Evolutionary conservation across 192 early-diverging fungal species (phyloP).

Genomic region (Tieghemiomyces parasiticus): DNA sequence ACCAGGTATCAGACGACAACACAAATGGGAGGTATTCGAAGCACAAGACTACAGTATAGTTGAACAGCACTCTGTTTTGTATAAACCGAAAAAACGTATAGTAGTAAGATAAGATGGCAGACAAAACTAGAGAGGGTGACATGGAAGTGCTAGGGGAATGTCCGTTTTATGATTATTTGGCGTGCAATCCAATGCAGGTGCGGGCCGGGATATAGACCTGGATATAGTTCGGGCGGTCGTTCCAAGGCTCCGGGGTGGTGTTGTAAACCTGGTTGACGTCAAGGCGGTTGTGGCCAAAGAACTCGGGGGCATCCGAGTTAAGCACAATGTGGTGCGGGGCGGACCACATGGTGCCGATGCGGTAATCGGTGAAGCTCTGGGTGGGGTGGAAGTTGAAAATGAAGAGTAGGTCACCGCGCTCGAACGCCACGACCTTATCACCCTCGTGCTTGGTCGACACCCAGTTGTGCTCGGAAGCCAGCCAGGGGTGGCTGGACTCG

Average conservation of each 20-base stretch:
- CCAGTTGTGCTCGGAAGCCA: conserved; percentile 55
- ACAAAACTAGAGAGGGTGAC: too few relatives aligned
- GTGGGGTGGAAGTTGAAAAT: conserved; percentile 92
- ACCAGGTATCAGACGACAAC: too few relatives aligned
- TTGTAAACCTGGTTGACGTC: conserved; percentile 43
- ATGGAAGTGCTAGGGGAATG: too few relatives aligned
- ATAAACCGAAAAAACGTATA: too few relatives aligned
- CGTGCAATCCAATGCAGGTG: too few relatives aligned
- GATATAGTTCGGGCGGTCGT: conserved; percentile 56
- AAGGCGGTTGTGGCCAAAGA: conserved; percentile 69
- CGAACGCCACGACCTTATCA: conserved; percentile 88
- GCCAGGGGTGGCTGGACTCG: conserved; percentile 56
- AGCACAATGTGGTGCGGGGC: conserved; percentile 65
- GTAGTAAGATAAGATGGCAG: too few relatives aligned
- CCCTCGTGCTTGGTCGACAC: conserved; percentile 79
- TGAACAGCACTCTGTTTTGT: too few relatives aligned
- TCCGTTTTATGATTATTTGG: too few relatives aligned
- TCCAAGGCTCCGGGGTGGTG: conserved; percentile 57
- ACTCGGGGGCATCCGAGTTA: conserved; percentile 58
- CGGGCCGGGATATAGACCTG: conserved; percentile 70
- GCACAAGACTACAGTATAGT: too few relatives aligned
- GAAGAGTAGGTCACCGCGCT: conserved; percentile 77
- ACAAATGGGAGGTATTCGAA: too few relatives aligned
- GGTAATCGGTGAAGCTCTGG: conserved; percentile 75
- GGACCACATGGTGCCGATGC: conserved; percentile 51